Percentiles rank a stretch among this genome's conserved stretches.
These are phyloP conservation scores for Erigeron philadelphicus DNA, from an alignment of 140 eudicot genomes.

Conservation along the genomic window DNA sequence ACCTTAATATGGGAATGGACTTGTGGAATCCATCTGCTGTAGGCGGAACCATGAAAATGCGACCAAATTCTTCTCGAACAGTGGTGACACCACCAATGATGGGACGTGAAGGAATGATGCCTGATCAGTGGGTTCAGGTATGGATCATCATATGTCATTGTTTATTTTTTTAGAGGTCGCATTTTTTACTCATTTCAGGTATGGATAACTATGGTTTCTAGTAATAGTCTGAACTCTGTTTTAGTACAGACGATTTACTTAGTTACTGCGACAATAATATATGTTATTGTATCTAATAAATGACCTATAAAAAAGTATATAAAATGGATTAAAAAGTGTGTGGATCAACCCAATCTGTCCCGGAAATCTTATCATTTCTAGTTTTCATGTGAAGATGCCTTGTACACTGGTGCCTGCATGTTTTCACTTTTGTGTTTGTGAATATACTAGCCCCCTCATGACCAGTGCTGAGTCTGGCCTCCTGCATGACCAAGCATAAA, in stretches of 20 bases:
- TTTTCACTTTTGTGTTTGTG: no score
- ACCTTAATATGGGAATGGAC: constrained; percentile 94
- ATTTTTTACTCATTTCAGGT: neutral
- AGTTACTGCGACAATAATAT: no score
- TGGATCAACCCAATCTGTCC: no score
- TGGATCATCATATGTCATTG: constrained; percentile 1
- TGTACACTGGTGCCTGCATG: neutral
- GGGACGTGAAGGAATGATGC: constrained; percentile 30
- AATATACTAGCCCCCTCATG: no score
- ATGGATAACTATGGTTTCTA: no score
- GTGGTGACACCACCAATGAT: constrained; percentile 30
- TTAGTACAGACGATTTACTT: no score
- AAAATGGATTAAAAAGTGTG: no score
- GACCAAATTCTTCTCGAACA: constrained; percentile 35
- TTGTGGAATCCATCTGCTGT: constrained; percentile 76
- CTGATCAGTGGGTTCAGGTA: constrained; percentile 81
- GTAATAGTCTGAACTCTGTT: no score
- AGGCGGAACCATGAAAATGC: constrained; percentile 46
- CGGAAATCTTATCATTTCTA: no score
- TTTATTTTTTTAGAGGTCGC: neutral
- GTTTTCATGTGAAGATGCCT: neutral
- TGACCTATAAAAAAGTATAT: no score
- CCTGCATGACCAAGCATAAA: neutral
- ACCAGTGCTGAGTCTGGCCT: neutral
- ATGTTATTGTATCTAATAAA: no score